Conservation (phyloP, 2,329 filamentous ascomycete genomes). For the Verticillium albo-atrum region DNA sequence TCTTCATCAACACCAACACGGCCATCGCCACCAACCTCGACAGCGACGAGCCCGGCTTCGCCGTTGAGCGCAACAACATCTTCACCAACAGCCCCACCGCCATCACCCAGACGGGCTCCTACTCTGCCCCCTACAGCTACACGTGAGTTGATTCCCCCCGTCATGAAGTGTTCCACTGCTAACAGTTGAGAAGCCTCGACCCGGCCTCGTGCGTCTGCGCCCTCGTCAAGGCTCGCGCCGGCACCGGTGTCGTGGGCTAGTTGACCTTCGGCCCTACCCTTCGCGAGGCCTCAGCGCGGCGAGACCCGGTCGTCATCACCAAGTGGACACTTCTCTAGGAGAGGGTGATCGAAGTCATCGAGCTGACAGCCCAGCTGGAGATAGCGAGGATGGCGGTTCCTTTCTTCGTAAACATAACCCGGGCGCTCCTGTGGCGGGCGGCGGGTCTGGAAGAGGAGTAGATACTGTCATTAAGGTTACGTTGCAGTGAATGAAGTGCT, state of each 20-base stretch:
- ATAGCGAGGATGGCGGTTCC: not conserved
- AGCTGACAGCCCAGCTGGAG: not conserved
- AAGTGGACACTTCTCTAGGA: not conserved
- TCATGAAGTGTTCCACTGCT: not conserved
- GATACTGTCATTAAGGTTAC: too few species aligned
- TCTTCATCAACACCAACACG: slow-evolving; percentile 39
- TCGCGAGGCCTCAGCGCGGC: not conserved
- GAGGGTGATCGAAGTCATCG: not conserved
- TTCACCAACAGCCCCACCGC: slow-evolving; percentile 29
- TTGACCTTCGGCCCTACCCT: not conserved
- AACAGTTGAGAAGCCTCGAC: slow-evolving; percentile 16
- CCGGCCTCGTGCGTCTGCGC: slow-evolving; percentile 13
- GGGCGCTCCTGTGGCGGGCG: not conserved
- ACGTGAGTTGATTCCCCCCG: slow-evolving; percentile 17
- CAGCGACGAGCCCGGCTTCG: slow-evolving; percentile 39
- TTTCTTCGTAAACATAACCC: not conserved
- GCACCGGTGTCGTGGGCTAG: slow-evolving; percentile 6
- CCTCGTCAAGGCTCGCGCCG: slow-evolving; percentile 13
- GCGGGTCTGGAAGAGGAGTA: not conserved
- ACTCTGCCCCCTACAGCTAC: slow-evolving; percentile 30
- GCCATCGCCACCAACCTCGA: slow-evolving; percentile 36
- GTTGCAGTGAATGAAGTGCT: too few species aligned
- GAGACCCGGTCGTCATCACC: not conserved
- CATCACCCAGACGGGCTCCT: slow-evolving; percentile 27
- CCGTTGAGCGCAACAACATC: slow-evolving; percentile 37